Conservation (phyloP, 148 eudicot genomes). For the Rhododendron ovatum region DNA sequence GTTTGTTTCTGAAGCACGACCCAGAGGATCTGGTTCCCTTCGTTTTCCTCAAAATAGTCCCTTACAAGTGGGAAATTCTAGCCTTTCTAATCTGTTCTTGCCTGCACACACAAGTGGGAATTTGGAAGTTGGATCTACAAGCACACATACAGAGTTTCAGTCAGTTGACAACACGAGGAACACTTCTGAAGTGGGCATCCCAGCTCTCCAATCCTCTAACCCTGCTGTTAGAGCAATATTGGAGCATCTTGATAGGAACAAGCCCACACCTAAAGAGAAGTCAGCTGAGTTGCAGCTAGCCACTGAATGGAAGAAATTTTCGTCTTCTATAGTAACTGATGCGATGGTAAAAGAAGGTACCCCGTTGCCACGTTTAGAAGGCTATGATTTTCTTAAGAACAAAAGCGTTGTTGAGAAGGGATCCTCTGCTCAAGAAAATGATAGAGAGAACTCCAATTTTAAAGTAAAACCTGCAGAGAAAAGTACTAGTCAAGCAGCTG, state of each 20-base stretch:
- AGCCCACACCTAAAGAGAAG: slow-evolving; percentile 57
- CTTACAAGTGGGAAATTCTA: slow-evolving; percentile 15
- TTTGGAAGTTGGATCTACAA: slow-evolving; percentile 30
- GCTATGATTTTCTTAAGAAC: slow-evolving; percentile 14
- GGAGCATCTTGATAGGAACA: slow-evolving; percentile 68
- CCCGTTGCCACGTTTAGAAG: slow-evolving; percentile 13
- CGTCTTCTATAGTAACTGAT: slow-evolving; percentile 26
- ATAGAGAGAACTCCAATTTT: slow-evolving; percentile 11
- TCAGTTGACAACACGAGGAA: slow-evolving; percentile 17
- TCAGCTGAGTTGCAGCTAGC: slow-evolving; percentile 65
- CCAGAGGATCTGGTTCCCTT: slow-evolving; percentile 42
- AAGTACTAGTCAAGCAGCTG: slow-evolving; percentile 22
- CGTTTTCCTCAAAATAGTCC: slow-evolving; percentile 32
- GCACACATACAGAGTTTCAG: slow-evolving; percentile 21
- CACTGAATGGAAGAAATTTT: slow-evolving; percentile 40
- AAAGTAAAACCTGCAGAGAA: slow-evolving; percentile 23
- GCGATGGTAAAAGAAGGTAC: slow-evolving; percentile 16
- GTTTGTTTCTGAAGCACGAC: slow-evolving; percentile 45
- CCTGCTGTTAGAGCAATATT: slow-evolving; percentile 60
- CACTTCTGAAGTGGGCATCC: slow-evolving; percentile 25
- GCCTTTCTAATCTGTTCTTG: slow-evolving; percentile 23
- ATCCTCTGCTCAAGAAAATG: slow-evolving; percentile 20
- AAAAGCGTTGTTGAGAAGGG: slow-evolving; percentile 2
- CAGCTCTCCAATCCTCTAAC: slow-evolving; percentile 41
- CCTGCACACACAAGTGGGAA: slow-evolving; percentile 28